These are phyloP conservation scores for Wilhelminamyces savonicus DNA, from an alignment of 805 yeast genomes.

Conservation along the genomic window DNA sequence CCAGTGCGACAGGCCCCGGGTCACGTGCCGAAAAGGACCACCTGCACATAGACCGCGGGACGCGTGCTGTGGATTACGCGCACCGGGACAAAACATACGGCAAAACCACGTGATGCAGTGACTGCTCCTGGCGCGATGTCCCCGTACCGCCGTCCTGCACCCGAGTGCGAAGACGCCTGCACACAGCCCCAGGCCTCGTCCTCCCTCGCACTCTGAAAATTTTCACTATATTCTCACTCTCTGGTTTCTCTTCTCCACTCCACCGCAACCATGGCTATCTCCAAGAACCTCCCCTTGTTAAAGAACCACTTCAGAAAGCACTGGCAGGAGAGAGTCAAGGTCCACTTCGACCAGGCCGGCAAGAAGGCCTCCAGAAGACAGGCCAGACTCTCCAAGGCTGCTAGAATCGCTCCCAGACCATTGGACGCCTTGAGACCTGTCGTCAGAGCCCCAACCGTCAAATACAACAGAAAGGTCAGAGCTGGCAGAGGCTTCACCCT, in stretches of 20 bases:
- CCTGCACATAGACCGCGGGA: conserved; percentile 3
- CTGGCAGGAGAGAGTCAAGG: conserved; percentile 99
- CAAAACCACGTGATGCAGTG: not conserved
- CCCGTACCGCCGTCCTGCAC: not conserved
- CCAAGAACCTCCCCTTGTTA: conserved; percentile 97
- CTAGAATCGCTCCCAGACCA: conserved; percentile 95
- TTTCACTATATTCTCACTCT: conserved; percentile 5
- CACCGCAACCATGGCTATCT: conserved; percentile 65
- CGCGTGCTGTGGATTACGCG: conserved; percentile 8
- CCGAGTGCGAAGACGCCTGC: not conserved
- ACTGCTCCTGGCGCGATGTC: not conserved
- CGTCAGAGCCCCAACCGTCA: conserved; percentile 97
- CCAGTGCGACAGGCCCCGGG: too few relatives aligned
- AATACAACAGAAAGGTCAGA: conserved; percentile 99
- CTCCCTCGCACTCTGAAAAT: conserved; percentile 6
- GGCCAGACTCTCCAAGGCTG: conserved; percentile 91
- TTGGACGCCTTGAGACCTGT: conserved; percentile 94
- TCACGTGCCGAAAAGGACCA: conserved; percentile 3
- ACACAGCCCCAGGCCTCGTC: not conserved
- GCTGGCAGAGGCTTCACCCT: conserved; percentile 99
- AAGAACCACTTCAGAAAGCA: conserved; percentile 99
- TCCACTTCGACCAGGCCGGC: conserved; percentile 99
- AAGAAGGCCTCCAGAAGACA: conserved; percentile 96
- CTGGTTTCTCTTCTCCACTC: conserved; percentile 3
- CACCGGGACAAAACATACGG: conserved; percentile 5